Evolutionary conservation across 306 rosid species (phyloP).

Genomic region (Erythrophleum fordii): DNA sequence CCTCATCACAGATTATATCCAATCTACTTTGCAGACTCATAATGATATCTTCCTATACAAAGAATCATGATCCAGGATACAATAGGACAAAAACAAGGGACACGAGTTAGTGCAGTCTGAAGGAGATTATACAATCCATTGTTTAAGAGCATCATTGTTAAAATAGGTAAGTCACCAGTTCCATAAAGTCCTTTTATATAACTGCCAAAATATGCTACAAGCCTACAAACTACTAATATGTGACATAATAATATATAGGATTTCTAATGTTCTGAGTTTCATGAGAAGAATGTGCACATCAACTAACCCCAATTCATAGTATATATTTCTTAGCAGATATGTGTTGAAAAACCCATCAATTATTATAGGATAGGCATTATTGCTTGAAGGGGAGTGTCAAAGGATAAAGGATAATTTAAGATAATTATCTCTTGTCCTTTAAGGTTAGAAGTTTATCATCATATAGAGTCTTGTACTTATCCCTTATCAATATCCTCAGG

Average conservation of each 20-base stretch:
- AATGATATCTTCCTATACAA: conserved; percentile 79
- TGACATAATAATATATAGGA: background rate
- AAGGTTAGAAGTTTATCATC: background rate
- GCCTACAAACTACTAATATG: background rate
- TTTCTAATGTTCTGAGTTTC: conserved; percentile 8
- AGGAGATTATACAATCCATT: background rate
- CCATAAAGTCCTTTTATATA: background rate
- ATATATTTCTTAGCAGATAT: conserved; percentile 22
- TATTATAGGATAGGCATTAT: background rate
- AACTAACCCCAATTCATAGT: conserved; percentile 15
- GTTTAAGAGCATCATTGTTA: background rate
- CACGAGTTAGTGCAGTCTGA: conserved; percentile 4
- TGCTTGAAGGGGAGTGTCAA: background rate
- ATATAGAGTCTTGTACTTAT: background rate
- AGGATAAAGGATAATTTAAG: background rate
- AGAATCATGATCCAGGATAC: conserved; percentile 24
- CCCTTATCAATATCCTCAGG: background rate
- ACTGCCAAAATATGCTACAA: background rate
- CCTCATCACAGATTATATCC: conserved; percentile 88
- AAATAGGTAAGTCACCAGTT: conserved; percentile 10
- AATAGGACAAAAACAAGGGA: conserved; percentile 26
- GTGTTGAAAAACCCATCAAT: background rate
- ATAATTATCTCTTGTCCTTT: background rate
- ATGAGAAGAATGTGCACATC: conserved; percentile 15
- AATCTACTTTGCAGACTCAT: conserved; percentile 85